Percentiles rank a stretch among this genome's conserved stretches.
Conservation (phyloP, 2,329 filamentous ascomycete species). For the Fusarium sp. region DNA sequence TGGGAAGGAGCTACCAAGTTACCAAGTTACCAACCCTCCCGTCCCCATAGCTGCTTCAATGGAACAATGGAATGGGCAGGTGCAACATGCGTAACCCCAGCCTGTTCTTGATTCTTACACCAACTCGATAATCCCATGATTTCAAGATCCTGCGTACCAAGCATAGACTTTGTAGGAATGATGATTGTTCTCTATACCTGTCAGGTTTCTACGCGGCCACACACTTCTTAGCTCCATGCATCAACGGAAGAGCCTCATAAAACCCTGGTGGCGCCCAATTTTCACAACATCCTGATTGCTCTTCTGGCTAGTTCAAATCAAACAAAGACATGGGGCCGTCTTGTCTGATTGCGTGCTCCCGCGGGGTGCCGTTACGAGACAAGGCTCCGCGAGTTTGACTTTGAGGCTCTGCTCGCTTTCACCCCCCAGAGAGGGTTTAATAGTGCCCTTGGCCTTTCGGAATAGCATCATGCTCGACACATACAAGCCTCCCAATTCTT, state of each 20-base stretch:
- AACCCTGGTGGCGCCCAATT: neutral
- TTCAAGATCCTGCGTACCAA: neutral
- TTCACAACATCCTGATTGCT: neutral
- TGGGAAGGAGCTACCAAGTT: neutral
- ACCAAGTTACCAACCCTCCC: too few species aligned
- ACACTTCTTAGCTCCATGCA: neutral
- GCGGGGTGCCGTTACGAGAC: neutral
- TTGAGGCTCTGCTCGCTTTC: conserved; percentile 30
- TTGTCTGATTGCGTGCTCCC: neutral
- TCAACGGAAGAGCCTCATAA: conserved; percentile 11
- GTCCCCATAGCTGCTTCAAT: neutral
- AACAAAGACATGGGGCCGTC: conserved; percentile 7
- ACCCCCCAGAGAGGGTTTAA: conserved; percentile 8
- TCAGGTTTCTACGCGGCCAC: neutral
- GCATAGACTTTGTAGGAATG: neutral
- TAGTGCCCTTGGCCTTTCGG: neutral
- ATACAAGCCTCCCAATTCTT: neutral
- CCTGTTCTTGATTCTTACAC: conserved; percentile 1
- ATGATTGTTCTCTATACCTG: neutral
- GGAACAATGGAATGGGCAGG: neutral
- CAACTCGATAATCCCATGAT: conserved; percentile 11
- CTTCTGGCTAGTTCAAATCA: neutral
- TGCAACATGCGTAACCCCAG: neutral
- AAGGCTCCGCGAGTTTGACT: neutral
- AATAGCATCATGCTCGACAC: conserved; percentile 16